Base-by-base conservation (phyloP, 768 basidiomycete species). In the Lactifluus volemus region DNA sequence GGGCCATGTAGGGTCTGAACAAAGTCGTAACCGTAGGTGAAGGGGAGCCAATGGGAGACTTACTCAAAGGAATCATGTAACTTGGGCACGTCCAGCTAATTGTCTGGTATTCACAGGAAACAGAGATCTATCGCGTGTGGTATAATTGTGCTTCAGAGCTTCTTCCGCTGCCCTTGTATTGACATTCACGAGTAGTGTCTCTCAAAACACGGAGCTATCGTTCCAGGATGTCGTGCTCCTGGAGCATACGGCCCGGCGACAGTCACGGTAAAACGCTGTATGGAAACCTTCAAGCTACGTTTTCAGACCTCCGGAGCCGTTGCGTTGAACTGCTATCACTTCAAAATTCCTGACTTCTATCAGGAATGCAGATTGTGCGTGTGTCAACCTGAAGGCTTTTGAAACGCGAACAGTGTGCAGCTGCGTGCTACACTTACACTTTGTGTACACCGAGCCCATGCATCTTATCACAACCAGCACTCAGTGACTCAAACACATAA, bases 21-120 rank as follows among this genome's bases (percentile, higher is more conserved):
- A 82, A 67, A 88, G 80, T 71, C 76, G 87, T 2, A 79, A 80
- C 63, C 76, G 78, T 30, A 72, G 78, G 38, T 74, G 63, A 69
- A 49, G 41, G 51, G 34, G 6, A 58, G 50, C 19, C 3, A 15
- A 41, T 42, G 38, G 42, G 59, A 60, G 29, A 36, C 30, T 14
- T 30, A 10, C 1, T 49, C 14, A 49, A n/a, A 10, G 49, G 21
- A 10, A 42, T 38, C 10, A 12, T 21, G 36, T 38, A n/a, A 8
- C 21, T 25, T 25, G 25, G 25, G 41, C 21, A 10, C 6, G 32
- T 36, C 32, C 32, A 51, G 17, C 41, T 51, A 1, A 50, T 45
- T 12, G 6, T 42, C 41, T 7, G 9, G 19, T 29, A 44, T 34
- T 12, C 11, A 17, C 29, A 32, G 9, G 14, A 15, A 49, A 9